Percentiles rank a stretch among this genome's conserved stretches.
phyloP scores from a whole-genome alignment of 139 green algal genomes.

The Chlamydomonas urium region DNA sequence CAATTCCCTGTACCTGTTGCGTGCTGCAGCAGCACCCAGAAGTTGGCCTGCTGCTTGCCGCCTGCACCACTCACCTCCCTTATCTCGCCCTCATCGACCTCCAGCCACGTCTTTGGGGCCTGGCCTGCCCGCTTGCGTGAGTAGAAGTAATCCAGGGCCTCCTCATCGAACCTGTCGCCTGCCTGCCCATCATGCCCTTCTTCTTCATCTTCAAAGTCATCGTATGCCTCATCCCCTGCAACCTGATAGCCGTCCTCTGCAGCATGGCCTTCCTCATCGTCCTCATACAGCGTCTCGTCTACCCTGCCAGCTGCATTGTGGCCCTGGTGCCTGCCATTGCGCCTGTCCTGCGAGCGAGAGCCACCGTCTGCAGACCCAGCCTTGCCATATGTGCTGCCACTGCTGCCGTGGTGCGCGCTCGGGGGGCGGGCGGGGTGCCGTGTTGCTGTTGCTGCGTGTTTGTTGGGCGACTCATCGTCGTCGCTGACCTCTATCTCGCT shows the following conservation, averaged over 20 bases:
- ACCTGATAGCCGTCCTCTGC: not conserved
- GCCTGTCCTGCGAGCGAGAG: too few relatives aligned
- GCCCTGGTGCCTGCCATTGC: not conserved
- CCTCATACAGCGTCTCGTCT: constrained; percentile 12
- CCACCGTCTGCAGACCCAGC: too few relatives aligned
- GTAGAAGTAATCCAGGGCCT: constrained; percentile 3
- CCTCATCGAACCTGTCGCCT: not conserved
- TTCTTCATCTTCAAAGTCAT: not conserved
- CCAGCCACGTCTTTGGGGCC: not conserved
- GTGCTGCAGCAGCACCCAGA: not conserved
- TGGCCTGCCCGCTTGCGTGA: not conserved
- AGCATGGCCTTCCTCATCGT: constrained; percentile 8
- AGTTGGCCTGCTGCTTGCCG: not conserved
- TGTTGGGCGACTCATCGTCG: too few relatives aligned
- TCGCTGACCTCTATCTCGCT: too few relatives aligned
- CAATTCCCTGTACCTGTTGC: not conserved
- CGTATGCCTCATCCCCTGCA: not conserved
- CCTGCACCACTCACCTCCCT: not conserved
- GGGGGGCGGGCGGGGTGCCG: too few relatives aligned
- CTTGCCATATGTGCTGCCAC: too few relatives aligned
- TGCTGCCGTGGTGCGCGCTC: too few relatives aligned
- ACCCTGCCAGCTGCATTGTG: not conserved
- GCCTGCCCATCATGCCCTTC: not conserved
- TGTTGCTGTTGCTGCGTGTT: too few relatives aligned
- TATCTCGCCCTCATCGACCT: constrained; percentile 14